Evolutionary conservation across 2,329 filamentous ascomycete species (phyloP).

Genomic region (Hypoxylon sp.): DNA sequence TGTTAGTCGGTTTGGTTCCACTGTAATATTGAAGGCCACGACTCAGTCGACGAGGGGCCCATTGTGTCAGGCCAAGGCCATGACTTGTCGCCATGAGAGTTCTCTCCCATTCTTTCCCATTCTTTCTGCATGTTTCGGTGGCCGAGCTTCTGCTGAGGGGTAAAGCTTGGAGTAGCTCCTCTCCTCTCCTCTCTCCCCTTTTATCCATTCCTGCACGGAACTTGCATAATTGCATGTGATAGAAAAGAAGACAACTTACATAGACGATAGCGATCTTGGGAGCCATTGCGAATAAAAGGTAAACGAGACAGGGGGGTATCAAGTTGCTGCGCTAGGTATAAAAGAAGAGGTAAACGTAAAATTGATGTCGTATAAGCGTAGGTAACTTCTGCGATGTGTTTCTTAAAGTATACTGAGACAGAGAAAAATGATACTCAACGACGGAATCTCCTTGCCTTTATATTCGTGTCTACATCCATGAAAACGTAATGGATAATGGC

Average conservation of each 20-base stretch:
- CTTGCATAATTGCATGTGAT: conserved; percentile 7
- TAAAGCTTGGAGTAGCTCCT: conserved; percentile 7
- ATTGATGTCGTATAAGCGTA: conserved; percentile 3
- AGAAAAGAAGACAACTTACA: conserved; percentile 46
- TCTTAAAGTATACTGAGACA: not conserved
- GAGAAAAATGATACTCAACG: not conserved
- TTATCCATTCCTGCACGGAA: conserved; percentile 9
- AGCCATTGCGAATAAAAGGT: conserved; percentile 48
- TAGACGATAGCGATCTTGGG: conserved; percentile 54
- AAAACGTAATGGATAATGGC: conserved; percentile 21
- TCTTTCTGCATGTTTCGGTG: conserved; percentile 23
- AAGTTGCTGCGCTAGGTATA: conserved; percentile 9
- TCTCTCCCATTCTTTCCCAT: not conserved
- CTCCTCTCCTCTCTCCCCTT: conserved; percentile 8
- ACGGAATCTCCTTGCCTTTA: conserved; percentile 32
- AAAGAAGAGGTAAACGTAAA: conserved; percentile 5
- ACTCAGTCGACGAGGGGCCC: not conserved
- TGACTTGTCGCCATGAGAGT: conserved; percentile 5
- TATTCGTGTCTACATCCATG: conserved; percentile 18
- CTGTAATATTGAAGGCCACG: not conserved
- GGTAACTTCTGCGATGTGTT: conserved; percentile 8
- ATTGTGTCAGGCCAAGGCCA: not conserved
- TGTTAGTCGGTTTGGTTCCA: conserved; percentile 34
- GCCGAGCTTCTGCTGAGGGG: conserved; percentile 15
- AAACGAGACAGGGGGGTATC: conserved; percentile 33